Evolutionary conservation across 2,329 filamentous ascomycete genomes (phyloP), one percentile per base, ranked within the genome.

Genomic region (Harringtonia aguacate): DNA sequence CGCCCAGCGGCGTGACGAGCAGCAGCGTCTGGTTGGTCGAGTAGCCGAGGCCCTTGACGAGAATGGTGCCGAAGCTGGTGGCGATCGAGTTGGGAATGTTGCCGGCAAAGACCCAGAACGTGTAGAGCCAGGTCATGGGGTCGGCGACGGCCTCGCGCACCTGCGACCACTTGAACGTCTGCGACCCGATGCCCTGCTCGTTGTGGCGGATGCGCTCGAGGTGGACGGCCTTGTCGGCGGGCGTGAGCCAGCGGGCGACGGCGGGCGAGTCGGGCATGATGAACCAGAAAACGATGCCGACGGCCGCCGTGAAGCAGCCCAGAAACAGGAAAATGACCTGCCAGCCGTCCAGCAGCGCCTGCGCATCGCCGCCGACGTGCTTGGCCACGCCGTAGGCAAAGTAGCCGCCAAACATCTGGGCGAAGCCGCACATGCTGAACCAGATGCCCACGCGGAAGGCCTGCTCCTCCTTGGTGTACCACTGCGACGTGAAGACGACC

Each of bases 381-480:
- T 9, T 18, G 22, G 60, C 60, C 37, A 67, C 63, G 24, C 62
- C 64, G 37, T 67, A 67, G 2, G 63, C 44, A 6, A 67, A 53
- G 33, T 55, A 56, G 8, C 62, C 63, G 6, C 63, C 63, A 8
- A 66, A 45, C 36, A 67, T 63, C 49, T 65, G 61, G 1, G 56
- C 61, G 2, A n/a, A 31, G 17, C 62, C 56, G 35, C 55, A 55
- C 62, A 80, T 81, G 39, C 65, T 71, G 60, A 83, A 84, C 81
- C 81, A 85, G 43, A 84, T 73, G 2, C 71, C 73, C 2, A 73
- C 74, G 6, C 81, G 64, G 0, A 69, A 64, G 1, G 75, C 77
- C 36, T 47, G 45, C 39, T 49, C 48, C 42, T 50, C 48, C 18
- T 50, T 55, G 7, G 46, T 56, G 39, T 55, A 59, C 58, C 57